Evolutionary conservation across 140 eudicot species (phyloP).

Genomic region (Cichorium intybus): DNA sequence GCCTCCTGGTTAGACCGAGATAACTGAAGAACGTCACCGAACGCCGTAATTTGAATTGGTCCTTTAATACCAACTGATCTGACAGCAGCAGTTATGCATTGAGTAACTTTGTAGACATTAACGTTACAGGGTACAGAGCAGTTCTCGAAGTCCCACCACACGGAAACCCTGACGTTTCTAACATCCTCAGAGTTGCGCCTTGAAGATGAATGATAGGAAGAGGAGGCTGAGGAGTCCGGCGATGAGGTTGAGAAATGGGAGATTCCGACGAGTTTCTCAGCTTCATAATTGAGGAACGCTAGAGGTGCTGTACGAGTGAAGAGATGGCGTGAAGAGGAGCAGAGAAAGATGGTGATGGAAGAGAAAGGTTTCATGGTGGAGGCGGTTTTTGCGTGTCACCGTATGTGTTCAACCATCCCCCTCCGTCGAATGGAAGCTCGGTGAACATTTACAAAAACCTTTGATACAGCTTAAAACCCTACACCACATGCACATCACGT

Average conservation of each 20-base stretch:
- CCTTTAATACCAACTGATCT: conserved; percentile 86
- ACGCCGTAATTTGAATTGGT: conserved; percentile 81
- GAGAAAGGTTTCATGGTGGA: conserved; percentile 33
- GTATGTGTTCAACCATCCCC: conserved; percentile 1
- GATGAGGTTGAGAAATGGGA: conserved; percentile 49
- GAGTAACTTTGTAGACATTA: conserved; percentile 59
- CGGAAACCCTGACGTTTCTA: conserved; percentile 80
- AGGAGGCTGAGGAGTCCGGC: conserved; percentile 25
- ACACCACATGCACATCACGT: conserved; percentile 28
- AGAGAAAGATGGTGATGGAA: conserved; percentile 22
- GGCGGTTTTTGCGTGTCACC: conserved; percentile 10
- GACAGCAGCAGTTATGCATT: conserved; percentile 65
- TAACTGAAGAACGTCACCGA: conserved; percentile 75
- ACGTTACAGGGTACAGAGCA: conserved; percentile 51
- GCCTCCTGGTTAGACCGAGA: conserved; percentile 78
- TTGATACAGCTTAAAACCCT: conserved; percentile 28
- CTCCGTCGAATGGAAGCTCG: not conserved
- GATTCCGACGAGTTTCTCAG: conserved; percentile 13
- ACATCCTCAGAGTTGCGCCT: conserved; percentile 61
- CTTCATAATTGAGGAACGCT: not conserved
- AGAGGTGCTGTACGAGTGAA: conserved; percentile 10
- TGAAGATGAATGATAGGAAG: conserved; percentile 27
- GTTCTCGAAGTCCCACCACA: conserved; percentile 99
- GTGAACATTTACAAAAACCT: conserved; percentile 28
- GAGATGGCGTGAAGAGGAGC: conserved; percentile 27